Percentiles rank a stretch among this genome's conserved stretches.
phyloP scores from a whole-genome alignment of 805 yeast species.

The Zygotorulaspora florentina region DNA sequence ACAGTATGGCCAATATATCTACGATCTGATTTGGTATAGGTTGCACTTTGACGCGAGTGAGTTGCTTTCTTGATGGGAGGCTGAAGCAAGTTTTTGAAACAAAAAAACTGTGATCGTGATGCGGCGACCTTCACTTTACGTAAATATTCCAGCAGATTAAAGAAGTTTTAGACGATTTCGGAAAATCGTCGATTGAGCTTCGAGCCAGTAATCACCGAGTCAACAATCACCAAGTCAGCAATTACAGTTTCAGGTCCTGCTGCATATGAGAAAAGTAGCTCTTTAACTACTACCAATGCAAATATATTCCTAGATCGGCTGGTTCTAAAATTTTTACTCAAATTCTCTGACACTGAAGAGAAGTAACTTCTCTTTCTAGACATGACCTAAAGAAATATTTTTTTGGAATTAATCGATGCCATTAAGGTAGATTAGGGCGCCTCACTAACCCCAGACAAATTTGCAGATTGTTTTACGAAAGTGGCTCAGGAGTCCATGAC shows the following conservation, averaged over 20 bases:
- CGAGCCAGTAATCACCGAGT: no score
- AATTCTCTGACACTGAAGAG: conserved; percentile 78
- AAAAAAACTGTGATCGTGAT: conserved; percentile 74
- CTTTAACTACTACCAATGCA: conserved; percentile 82
- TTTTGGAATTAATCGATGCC: conserved; percentile 43
- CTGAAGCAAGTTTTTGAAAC: conserved; percentile 83
- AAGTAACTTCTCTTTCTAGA: conserved; percentile 59
- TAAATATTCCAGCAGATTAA: conserved; percentile 81
- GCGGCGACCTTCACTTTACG: conserved; percentile 79
- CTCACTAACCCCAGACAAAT: conserved; percentile 53
- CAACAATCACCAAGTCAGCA: conserved; percentile 83
- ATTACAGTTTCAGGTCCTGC: conserved; percentile 90
- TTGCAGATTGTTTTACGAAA: conserved; percentile 74
- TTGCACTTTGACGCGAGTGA: conserved; percentile 84
- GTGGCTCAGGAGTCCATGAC: conserved; percentile 90
- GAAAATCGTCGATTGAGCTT: conserved; percentile 73
- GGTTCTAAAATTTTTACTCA: conserved; percentile 70
- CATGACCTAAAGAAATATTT: conserved; percentile 48
- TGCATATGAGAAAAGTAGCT: conserved; percentile 83
- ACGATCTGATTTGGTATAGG: conserved; percentile 87
- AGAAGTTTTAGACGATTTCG: conserved; percentile 70
- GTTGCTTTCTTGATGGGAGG: conserved; percentile 63
- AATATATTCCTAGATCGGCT: conserved; percentile 69
- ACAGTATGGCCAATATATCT: conserved; percentile 49
- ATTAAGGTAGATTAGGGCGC: conserved; percentile 48